Evolutionary conservation across 192 early-diverging fungal species (phyloP).

Genomic region (Haplosporangium gracile): DNA sequence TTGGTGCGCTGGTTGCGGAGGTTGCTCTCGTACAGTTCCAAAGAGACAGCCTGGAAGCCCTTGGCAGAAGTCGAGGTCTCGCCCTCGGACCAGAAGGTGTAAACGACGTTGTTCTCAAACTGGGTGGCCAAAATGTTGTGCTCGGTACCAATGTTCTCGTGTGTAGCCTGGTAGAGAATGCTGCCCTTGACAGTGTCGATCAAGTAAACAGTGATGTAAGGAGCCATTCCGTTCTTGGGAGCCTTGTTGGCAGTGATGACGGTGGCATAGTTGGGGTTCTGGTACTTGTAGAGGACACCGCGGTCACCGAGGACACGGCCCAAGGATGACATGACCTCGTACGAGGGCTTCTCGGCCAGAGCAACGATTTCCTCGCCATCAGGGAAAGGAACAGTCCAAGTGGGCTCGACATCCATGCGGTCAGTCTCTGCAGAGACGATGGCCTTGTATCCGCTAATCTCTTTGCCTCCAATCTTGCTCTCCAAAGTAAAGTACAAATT

Average conservation of each 20-base stretch:
- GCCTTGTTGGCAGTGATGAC: conserved; percentile 71
- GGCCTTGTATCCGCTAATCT: conserved; percentile 68
- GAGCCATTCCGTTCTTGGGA: conserved; percentile 14
- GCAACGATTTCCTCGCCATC: conserved; percentile 62
- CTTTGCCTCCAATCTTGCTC: conserved; percentile 61
- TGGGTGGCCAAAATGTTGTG: conserved; percentile 78
- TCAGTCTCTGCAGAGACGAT: conserved; percentile 62
- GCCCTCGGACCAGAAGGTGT: conserved; percentile 91
- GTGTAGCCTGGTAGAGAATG: conserved; percentile 79
- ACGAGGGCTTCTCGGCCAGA: conserved; percentile 58
- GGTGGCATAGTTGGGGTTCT: conserved; percentile 92
- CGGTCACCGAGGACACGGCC: conserved; percentile 96
- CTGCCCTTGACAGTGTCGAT: conserved; percentile 91
- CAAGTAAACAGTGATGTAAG: conserved; percentile 78
- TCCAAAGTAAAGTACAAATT: conserved; percentile 79
- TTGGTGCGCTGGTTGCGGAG: conserved; percentile 75
- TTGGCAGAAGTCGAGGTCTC: conserved; percentile 63
- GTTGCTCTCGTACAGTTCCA: conserved; percentile 92
- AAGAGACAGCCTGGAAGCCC: conserved; percentile 82
- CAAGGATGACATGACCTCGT: conserved; percentile 84
- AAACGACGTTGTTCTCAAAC: conserved; percentile 91
- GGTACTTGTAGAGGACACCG: conserved; percentile 98
- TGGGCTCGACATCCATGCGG: conserved; percentile 55
- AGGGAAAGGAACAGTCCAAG: conserved; percentile 72
- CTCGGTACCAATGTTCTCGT: conserved; percentile 66